phyloP scores from a whole-genome alignment of 1,139 yeast species.

The Pichia sp. region DNA sequence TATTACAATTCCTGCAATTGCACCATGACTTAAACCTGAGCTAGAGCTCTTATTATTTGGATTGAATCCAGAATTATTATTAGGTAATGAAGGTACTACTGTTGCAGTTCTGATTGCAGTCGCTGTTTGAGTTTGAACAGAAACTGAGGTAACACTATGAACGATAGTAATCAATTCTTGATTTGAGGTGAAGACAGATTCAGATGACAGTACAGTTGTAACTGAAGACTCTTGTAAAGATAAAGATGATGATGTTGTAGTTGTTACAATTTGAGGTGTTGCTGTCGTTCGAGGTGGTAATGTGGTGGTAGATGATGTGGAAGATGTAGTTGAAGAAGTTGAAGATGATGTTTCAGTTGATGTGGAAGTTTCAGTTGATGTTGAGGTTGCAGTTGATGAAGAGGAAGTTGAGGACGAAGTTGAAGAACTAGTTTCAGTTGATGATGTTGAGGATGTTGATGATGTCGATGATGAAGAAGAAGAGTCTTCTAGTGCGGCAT shows the following conservation, averaged over 20 bases:
- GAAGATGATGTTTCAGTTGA: slow-evolving; percentile 9
- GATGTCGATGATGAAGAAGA: slow-evolving; percentile 14
- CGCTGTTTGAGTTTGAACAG: slow-evolving; percentile 15
- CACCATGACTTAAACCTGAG: slow-evolving; percentile 36
- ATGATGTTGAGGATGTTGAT: slow-evolving; percentile 21
- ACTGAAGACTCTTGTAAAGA: slow-evolving; percentile 9
- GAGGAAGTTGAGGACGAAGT: slow-evolving; percentile 13
- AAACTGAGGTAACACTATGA: slow-evolving; percentile 15
- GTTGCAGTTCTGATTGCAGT: slow-evolving; percentile 12
- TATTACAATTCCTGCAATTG: slow-evolving; percentile 66
- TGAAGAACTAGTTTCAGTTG: slow-evolving; percentile 19
- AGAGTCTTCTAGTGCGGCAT: slow-evolving; percentile 22
- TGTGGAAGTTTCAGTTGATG: slow-evolving; percentile 11
- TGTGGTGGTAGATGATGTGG: slow-evolving; percentile 4
- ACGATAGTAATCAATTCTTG: slow-evolving; percentile 17
- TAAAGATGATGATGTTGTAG: slow-evolving; percentile 13
- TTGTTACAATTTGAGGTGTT: slow-evolving; percentile 11
- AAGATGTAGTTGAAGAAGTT: slow-evolving; percentile 8
- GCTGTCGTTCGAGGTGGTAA: slow-evolving; percentile 17
- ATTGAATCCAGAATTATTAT: neutral
- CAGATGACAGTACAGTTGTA: slow-evolving; percentile 8
- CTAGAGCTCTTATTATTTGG: slow-evolving; percentile 3
- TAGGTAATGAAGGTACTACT: slow-evolving; percentile 12
- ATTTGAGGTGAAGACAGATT: slow-evolving; percentile 20
- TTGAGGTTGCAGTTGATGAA: slow-evolving; percentile 19